Evolutionary conservation across 352 stramenopile species (phyloP).

Genomic region (Phytophthora macrochlamydospora): DNA sequence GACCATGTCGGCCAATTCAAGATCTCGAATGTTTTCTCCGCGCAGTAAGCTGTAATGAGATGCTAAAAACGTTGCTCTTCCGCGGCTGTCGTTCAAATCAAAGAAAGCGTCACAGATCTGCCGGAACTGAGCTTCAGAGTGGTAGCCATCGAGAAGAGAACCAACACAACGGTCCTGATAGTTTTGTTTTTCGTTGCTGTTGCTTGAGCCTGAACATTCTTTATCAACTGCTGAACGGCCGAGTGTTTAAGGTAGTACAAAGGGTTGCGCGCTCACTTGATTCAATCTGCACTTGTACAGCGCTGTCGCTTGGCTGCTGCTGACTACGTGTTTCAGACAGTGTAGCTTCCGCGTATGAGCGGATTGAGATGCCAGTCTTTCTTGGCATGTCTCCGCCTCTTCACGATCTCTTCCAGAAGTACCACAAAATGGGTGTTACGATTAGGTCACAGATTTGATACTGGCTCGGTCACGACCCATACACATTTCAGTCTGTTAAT

Average conservation of each 20-base stretch:
- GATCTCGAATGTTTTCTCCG: conserved; percentile 11
- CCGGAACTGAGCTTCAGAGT: no score
- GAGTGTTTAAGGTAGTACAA: background rate
- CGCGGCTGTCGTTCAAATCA: background rate
- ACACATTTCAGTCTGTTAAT: no score
- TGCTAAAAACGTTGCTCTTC: conserved; percentile 4
- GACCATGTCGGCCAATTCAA: conserved; percentile 8
- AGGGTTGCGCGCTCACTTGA: background rate
- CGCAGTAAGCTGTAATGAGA: conserved; percentile 13
- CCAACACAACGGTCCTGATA: background rate
- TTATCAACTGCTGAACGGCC: background rate
- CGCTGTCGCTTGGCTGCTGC: background rate
- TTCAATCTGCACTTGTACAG: background rate
- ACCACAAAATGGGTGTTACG: background rate
- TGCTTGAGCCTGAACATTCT: background rate
- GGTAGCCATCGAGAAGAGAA: background rate
- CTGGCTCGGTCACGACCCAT: background rate
- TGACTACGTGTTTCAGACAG: background rate
- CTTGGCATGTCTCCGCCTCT: background rate
- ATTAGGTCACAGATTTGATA: background rate
- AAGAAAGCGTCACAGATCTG: background rate
- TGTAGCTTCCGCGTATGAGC: background rate
- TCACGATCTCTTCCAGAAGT: background rate
- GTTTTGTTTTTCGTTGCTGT: background rate
- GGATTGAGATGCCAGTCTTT: background rate